Evolutionary conservation across 2,329 filamentous ascomycete genomes (phyloP).

Genomic region (Alternaria viburni): DNA sequence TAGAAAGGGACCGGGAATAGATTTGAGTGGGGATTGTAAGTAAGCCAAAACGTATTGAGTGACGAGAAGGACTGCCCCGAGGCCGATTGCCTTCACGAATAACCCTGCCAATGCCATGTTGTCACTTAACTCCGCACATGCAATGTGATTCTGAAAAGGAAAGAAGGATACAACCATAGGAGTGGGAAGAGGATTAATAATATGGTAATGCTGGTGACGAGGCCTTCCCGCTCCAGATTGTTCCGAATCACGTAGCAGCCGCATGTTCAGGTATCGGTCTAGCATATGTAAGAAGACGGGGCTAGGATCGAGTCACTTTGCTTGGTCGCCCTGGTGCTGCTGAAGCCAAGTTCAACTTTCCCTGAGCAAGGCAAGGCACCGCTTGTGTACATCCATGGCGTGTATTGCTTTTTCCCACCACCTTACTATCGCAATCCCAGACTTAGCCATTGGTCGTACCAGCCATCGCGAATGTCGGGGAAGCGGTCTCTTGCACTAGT

Average conservation of each 20-base stretch:
- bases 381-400: not conserved
- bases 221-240: not conserved
- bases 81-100: conserved; percentile 17
- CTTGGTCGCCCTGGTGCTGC: not conserved
- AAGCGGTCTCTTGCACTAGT: not conserved
- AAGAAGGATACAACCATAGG: not conserved
- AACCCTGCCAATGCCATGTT: conserved; percentile 21
- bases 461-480: not conserved
- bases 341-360: not conserved
- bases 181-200: not conserved
- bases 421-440: not conserved
- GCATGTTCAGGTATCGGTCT: not conserved
- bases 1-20: conserved; percentile 40
- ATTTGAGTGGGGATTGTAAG: conserved; percentile 37
- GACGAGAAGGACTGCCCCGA: conserved; percentile 21
- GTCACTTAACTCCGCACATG: conserved; percentile 2
- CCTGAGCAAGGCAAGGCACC: not conserved
- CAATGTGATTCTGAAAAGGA: conserved; percentile 1
- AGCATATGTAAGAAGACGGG: not conserved
- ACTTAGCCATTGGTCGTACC: not conserved
- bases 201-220: not conserved
- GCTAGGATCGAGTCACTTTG: not conserved
- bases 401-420: not conserved
- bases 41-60: conserved; percentile 32
- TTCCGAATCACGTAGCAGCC: not conserved